Base-by-base conservation (phyloP, 2,329 filamentous ascomycete species). In the Ceratocystis alfenasii region DNA sequence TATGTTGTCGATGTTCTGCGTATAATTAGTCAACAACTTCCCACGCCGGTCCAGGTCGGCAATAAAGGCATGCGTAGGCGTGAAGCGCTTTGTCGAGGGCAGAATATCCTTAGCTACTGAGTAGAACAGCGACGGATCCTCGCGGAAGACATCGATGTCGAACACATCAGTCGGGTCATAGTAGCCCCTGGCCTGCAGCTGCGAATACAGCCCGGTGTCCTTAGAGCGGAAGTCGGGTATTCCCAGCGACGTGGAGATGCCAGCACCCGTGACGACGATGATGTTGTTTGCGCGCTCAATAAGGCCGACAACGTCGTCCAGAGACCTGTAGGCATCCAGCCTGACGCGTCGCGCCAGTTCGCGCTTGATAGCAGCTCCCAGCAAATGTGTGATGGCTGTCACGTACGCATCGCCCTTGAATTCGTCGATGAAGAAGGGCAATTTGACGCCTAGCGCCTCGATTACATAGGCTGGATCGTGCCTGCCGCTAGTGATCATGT, bases 151-250 rank as follows among this genome's bases (percentile, higher is more conserved):
- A 64, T 84, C 77, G 69, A 97, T 94, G 76, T 96, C 90, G 73
- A 99, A 99, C 30, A 97, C 91, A 73, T 97, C 91, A 73, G 97
- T 92, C 0, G 93, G 93, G 71, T 96, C 92, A 69, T 79, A 84
- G 68, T 87, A 78, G 5, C 90, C 91, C 68, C 94, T 82, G 71
- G 90, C 84, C 70, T 84, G 86, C 63, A 97, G 80, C 73, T 91
- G 87, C 59, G 90, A 87, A 76, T 97, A 97, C 66, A 97, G 87
- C 62, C 93, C 93, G 1, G 87, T 95, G 72, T 90, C 88, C 75
- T 94, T 94, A 64, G 92, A 96, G 70, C 94, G 87, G 73, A 99
- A 99, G 75, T 99, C 94, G 3, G 94, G 94, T 68, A 99, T 97
- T 68, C 94, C 94, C 22, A 99, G 84, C 63, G 90, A 96, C 0